Conservation (phyloP, 2,329 filamentous ascomycete species). For the Fusarium gaditjirri region DNA sequence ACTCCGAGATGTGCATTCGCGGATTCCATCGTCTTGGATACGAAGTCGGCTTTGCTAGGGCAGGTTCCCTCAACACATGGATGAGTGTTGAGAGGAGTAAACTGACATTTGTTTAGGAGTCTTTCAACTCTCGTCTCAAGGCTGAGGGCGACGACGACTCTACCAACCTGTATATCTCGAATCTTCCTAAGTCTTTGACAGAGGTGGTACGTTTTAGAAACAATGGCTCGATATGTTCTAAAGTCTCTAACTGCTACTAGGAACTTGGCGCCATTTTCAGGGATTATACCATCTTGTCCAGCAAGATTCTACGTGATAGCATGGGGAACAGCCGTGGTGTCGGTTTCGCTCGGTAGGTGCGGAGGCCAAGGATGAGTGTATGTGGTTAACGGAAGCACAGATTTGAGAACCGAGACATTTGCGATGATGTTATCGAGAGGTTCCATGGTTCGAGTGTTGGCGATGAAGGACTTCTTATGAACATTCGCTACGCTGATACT, state of each 20-base stretch:
- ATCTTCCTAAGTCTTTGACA: conserved; percentile 90
- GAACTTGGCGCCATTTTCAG: conserved; percentile 82
- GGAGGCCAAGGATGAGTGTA: neutral
- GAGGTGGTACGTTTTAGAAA: conserved; percentile 75
- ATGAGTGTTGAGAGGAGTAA: neutral
- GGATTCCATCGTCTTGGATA: conserved; percentile 95
- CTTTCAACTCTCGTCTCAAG: conserved; percentile 97
- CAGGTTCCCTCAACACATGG: conserved; percentile 54
- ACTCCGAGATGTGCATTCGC: conserved; percentile 95
- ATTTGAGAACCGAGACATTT: conserved; percentile 89
- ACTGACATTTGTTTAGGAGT: conserved; percentile 71
- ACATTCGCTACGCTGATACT: conserved; percentile 97
- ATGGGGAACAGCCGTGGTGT: conserved; percentile 96
- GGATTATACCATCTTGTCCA: conserved; percentile 86
- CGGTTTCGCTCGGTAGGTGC: conserved; percentile 88
- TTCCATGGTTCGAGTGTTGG: conserved; percentile 85
- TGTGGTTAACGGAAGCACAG: conserved; percentile 58
- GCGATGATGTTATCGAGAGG: conserved; percentile 86
- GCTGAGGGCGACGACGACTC: conserved; percentile 89
- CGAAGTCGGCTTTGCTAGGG: conserved; percentile 95
- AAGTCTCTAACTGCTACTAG: conserved; percentile 51
- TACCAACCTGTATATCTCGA: conserved; percentile 98
- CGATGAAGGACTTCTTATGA: conserved; percentile 83
- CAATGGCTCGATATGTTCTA: neutral
- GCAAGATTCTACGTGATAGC: conserved; percentile 92